Evolutionary conservation across 2,329 filamentous ascomycete genomes (phyloP).

Genomic region (Penicillium sp.): DNA sequence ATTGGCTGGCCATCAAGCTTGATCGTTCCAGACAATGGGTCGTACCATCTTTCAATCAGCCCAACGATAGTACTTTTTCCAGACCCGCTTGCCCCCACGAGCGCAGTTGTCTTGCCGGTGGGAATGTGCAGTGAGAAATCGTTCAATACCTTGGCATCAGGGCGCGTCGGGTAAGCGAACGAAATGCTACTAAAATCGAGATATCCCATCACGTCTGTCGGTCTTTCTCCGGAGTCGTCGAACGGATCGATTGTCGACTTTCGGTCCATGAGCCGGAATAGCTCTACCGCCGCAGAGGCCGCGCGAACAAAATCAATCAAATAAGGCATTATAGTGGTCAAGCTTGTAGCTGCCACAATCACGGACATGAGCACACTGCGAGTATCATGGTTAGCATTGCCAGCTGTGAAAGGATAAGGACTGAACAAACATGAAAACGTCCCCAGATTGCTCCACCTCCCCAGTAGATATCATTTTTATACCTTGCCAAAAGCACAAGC

Average conservation of each 20-base stretch:
- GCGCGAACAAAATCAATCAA: slow-evolving; percentile 42
- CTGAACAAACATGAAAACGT: slow-evolving; percentile 24
- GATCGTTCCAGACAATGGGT: slow-evolving; percentile 38
- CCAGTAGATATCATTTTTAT: slow-evolving; percentile 29
- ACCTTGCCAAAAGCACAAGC: slow-evolving; percentile 36
- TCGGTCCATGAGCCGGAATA: slow-evolving; percentile 42
- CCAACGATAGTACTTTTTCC: slow-evolving; percentile 75
- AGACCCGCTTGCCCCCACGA: slow-evolving; percentile 70
- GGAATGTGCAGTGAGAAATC: slow-evolving; percentile 35
- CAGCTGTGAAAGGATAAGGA: not conserved
- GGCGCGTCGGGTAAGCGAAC: slow-evolving; percentile 41
- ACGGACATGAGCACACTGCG: slow-evolving; percentile 28
- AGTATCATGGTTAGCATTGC: not conserved
- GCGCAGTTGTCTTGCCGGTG: slow-evolving; percentile 53
- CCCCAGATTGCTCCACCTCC: slow-evolving; percentile 28
- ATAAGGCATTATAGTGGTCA: slow-evolving; percentile 37
- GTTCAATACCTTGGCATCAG: slow-evolving; percentile 40
- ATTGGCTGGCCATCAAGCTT: slow-evolving; percentile 40
- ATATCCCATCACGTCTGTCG: slow-evolving; percentile 18
- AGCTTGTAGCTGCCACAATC: slow-evolving; percentile 35
- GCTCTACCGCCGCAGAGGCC: slow-evolving; percentile 41
- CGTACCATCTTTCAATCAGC: slow-evolving; percentile 70
- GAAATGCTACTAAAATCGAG: slow-evolving; percentile 42
- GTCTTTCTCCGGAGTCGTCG: slow-evolving; percentile 13
- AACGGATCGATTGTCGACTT: slow-evolving; percentile 37